Conservation (phyloP, 805 yeast species). For the Candida multigemmis region DNA sequence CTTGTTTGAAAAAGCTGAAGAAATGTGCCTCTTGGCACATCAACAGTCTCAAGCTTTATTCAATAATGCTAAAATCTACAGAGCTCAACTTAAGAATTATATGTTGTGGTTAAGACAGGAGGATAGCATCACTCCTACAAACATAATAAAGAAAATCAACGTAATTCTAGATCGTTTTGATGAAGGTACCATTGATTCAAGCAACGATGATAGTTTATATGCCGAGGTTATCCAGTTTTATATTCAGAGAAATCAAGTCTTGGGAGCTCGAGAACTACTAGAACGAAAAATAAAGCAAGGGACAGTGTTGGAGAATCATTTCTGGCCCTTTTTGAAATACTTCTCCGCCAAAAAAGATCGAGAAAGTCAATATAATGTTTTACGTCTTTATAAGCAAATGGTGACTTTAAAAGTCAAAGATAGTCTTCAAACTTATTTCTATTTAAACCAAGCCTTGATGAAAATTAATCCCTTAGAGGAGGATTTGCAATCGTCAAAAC, state of each 20-base stretch:
- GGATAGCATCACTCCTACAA: conserved; percentile 2
- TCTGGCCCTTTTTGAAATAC: conserved; percentile 18
- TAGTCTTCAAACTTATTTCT: conserved; percentile 19
- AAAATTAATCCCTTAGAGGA: conserved; percentile 8
- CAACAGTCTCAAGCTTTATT: conserved; percentile 18
- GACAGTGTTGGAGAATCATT: conserved; percentile 15
- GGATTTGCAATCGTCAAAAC: conserved; percentile 8
- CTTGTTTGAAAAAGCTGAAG: conserved; percentile 24
- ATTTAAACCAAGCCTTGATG: conserved; percentile 19
- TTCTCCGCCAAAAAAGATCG: conserved; percentile 8
- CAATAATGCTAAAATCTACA: conserved; percentile 14
- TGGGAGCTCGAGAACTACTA: conserved; percentile 12
- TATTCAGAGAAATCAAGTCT: conserved; percentile 8
- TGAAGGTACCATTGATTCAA: conserved; percentile 3
- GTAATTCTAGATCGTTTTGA: conserved; percentile 5
- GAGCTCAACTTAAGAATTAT: conserved; percentile 19
- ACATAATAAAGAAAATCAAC: conserved; percentile 3
- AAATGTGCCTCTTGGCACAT: conserved; percentile 21
- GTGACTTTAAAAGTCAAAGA: conserved; percentile 13
- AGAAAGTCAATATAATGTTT: conserved; percentile 12
- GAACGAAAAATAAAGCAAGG: conserved; percentile 8
- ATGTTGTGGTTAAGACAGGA: conserved; percentile 15
- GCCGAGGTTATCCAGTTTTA: conserved; percentile 18
- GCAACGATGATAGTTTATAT: conserved; percentile 7
- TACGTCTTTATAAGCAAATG: conserved; percentile 26